phyloP scores from a whole-genome alignment of 148 eudicot species.

The Polygonum maritimum region DNA sequence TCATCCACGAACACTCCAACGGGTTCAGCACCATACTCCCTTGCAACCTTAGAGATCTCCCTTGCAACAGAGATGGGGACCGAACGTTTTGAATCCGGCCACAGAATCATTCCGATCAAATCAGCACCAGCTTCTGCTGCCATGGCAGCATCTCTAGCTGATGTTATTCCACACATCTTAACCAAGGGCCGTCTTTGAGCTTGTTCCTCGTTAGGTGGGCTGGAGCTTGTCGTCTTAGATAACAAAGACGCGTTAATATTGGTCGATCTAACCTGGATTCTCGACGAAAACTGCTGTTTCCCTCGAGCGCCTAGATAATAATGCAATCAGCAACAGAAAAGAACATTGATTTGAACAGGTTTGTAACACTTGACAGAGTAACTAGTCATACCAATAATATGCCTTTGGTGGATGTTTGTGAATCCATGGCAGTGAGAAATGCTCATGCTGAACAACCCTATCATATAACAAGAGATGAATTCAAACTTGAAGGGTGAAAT shows the following conservation, averaged over 20 bases:
- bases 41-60: slow-evolving; percentile 76
- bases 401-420: slow-evolving; percentile 11
- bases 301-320: slow-evolving; percentile 19
- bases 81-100: slow-evolving; percentile 95
- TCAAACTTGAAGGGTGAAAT: neutral
- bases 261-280: slow-evolving; percentile 16
- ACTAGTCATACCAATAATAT: slow-evolving; percentile 22
- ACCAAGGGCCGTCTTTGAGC: slow-evolving; percentile 47
- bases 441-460: slow-evolving; percentile 21
- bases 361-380: neutral
- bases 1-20: slow-evolving; percentile 95
- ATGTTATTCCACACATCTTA: slow-evolving; percentile 93
- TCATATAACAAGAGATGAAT: neutral
- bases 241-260: slow-evolving; percentile 17
- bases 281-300: slow-evolving; percentile 12
- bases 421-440: slow-evolving; percentile 19
- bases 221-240: slow-evolving; percentile 20
- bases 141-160: slow-evolving; percentile 84
- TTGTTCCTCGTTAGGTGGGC: slow-evolving; percentile 14
- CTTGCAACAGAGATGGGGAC: slow-evolving; percentile 67
- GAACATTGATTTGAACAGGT: neutral
- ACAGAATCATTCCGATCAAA: slow-evolving; percentile 86
- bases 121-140: slow-evolving; percentile 96
- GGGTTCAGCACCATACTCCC: slow-evolving; percentile 70
- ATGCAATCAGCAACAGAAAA: neutral